Percentiles rank a stretch among this genome's conserved stretches.
Conservation (phyloP, 1,284 basidiomycete genomes). For the Ustilago cynodontis region DNA sequence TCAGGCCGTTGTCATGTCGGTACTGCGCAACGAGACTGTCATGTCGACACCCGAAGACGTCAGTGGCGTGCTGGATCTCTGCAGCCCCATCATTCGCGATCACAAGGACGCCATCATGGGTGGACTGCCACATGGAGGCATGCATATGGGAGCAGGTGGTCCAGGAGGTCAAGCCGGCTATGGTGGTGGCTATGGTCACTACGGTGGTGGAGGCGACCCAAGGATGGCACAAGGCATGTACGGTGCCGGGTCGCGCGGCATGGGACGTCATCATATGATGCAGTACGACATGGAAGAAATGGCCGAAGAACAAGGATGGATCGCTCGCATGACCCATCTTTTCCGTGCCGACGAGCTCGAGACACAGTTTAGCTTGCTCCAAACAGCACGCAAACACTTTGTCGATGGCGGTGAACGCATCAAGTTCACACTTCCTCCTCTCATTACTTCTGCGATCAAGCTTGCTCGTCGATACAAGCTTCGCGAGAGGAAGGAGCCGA, state of each 20-base stretch:
- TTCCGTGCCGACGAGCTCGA: constrained; percentile 65
- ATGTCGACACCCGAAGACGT: constrained; percentile 67
- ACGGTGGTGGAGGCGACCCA: constrained; percentile 42
- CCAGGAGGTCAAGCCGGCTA: constrained; percentile 26
- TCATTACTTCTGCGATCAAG: constrained; percentile 63
- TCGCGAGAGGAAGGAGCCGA: constrained; percentile 50
- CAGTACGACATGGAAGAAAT: constrained; percentile 66
- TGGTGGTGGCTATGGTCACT: constrained; percentile 41
- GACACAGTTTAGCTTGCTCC: constrained; percentile 65
- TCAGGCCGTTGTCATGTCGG: constrained; percentile 65
- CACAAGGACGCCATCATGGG: constrained; percentile 59
- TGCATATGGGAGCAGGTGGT: constrained; percentile 40
- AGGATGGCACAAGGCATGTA: constrained; percentile 50
- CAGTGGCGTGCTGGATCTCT: constrained; percentile 65
- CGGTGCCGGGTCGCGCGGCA: constrained; percentile 41
- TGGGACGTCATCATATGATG: constrained; percentile 50
- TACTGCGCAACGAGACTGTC: constrained; percentile 65
- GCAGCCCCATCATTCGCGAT: constrained; percentile 62
- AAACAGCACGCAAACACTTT: constrained; percentile 65
- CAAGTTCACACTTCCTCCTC: constrained; percentile 65
- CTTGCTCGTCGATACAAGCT: constrained; percentile 67
- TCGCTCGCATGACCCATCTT: constrained; percentile 67
- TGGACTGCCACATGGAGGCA: constrained; percentile 35
- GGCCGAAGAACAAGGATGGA: constrained; percentile 67
- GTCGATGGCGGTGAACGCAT: constrained; percentile 66